Conservation (phyloP, 1,284 basidiomycete genomes). For the Microbotryomycetes sp. region DNA sequence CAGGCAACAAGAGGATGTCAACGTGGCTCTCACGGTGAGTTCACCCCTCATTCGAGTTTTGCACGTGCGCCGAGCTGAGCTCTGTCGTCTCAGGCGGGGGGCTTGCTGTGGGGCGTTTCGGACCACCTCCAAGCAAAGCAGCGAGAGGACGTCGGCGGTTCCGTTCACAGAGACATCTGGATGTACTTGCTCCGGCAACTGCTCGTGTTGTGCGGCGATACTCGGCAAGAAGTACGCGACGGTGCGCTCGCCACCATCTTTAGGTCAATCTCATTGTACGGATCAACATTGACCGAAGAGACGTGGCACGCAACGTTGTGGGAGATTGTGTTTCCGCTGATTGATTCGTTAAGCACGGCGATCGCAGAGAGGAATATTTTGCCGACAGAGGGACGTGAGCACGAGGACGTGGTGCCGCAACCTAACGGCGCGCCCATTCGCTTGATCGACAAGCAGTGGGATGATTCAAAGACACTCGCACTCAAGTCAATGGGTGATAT, state of each 20-base stretch:
- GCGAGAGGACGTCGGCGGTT: constrained; percentile 52
- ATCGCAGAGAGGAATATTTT: constrained; percentile 5
- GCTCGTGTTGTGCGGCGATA: constrained; percentile 70
- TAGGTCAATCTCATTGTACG: constrained; percentile 87
- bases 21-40: constrained; percentile 75
- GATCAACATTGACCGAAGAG: constrained; percentile 63
- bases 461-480: constrained; percentile 80
- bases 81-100: constrained; percentile 47
- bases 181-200: constrained; percentile 81
- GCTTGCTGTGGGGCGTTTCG: constrained; percentile 84
- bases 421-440: constrained; percentile 24
- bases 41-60: not conserved
- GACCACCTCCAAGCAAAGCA: constrained; percentile 65
- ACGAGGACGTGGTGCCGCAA: constrained; percentile 19
- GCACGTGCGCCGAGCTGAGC: not conserved
- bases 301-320: constrained; percentile 85
- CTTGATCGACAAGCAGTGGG: constrained; percentile 50
- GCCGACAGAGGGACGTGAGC: constrained; percentile 4
- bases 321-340: constrained; percentile 78
- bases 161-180: constrained; percentile 69
- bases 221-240: constrained; percentile 76
- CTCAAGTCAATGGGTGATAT: constrained; percentile 76
- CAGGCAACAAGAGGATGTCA: constrained; percentile 77
- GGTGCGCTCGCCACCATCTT: constrained; percentile 94
- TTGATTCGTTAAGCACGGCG: constrained; percentile 54